These are phyloP conservation scores for Zasmidium citrigriseum DNA, from an alignment of 2,329 filamentous ascomycete genomes.

Conservation along the genomic window DNA sequence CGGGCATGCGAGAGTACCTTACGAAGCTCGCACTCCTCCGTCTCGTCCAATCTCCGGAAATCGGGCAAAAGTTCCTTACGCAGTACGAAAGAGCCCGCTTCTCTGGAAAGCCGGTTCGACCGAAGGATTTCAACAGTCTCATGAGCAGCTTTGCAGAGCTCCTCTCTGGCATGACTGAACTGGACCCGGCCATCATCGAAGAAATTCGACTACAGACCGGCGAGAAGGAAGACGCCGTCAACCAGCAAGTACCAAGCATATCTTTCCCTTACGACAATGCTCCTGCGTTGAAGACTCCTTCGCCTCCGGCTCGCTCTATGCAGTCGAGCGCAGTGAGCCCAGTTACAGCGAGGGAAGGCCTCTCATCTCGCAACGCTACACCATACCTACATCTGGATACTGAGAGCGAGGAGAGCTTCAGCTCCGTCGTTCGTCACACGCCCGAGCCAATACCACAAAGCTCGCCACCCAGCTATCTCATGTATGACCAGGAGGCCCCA, in stretches of 20 bases:
- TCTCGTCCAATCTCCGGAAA: conserved; percentile 57
- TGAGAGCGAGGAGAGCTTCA: conserved; percentile 28
- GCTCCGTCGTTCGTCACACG: conserved; percentile 27
- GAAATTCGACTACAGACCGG: conserved; percentile 36
- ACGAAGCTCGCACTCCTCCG: conserved; percentile 67
- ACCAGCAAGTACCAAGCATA: background rate
- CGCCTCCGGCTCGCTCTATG: conserved; percentile 16
- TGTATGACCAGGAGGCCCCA: background rate
- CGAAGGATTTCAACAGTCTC: conserved; percentile 70
- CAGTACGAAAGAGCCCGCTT: conserved; percentile 86
- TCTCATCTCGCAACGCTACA: conserved; percentile 21
- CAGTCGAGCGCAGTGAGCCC: conserved; percentile 27
- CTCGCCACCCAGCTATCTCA: background rate
- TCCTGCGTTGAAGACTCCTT: conserved; percentile 11
- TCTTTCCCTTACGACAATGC: conserved; percentile 6
- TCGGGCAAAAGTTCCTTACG: conserved; percentile 64
- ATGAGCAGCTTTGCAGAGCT: conserved; percentile 86
- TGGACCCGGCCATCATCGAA: conserved; percentile 57
- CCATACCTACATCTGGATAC: conserved; percentile 24
- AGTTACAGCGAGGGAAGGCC: conserved; percentile 29
- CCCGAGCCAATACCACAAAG: conserved; percentile 2
- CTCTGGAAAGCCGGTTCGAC: conserved; percentile 67
- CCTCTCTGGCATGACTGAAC: conserved; percentile 69
- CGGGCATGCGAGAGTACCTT: conserved; percentile 80
- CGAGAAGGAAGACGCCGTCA: conserved; percentile 10